phyloP scores from a whole-genome alignment of 2,329 filamentous ascomycete genomes.

The Stemphylium lycopersici region DNA sequence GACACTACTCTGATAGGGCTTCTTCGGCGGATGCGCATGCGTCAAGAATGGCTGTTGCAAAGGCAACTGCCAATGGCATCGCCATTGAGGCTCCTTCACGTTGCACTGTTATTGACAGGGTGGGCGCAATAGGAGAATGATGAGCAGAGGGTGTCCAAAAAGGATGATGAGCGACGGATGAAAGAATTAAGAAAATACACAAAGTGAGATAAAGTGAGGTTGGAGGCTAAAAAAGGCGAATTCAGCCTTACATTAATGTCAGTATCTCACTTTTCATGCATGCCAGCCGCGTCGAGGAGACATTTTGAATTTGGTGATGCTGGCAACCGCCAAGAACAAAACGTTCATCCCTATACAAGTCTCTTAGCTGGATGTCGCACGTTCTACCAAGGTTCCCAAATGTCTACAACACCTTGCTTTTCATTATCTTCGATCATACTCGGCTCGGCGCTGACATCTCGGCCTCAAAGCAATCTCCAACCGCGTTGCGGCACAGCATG shows the following conservation, averaged over 20 bases:
- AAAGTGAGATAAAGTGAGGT: too few relatives aligned
- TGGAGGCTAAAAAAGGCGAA: neutral
- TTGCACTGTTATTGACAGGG: neutral
- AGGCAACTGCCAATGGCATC: neutral
- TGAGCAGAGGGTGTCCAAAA: neutral
- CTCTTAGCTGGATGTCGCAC: neutral
- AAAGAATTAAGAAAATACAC: too few relatives aligned
- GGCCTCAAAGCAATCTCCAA: slow-evolving; percentile 1
- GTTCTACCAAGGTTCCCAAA: neutral
- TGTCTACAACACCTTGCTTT: neutral
- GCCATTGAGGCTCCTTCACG: neutral
- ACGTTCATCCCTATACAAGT: neutral
- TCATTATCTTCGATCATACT: neutral
- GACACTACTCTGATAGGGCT: neutral
- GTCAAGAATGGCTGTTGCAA: neutral
- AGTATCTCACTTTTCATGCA: too few relatives aligned
- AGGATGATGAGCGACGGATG: neutral
- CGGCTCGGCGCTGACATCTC: slow-evolving; percentile 3
- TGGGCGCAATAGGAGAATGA: neutral
- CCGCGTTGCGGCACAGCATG: neutral
- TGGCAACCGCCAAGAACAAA: too few relatives aligned
- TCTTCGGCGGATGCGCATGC: neutral
- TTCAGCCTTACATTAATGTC: too few relatives aligned
- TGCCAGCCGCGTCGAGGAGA: too few relatives aligned
- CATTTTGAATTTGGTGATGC: too few relatives aligned